These are phyloP conservation scores for Rhynchosporium secalis DNA, from an alignment of 2,329 filamentous ascomycete genomes.

Conservation along the genomic window DNA sequence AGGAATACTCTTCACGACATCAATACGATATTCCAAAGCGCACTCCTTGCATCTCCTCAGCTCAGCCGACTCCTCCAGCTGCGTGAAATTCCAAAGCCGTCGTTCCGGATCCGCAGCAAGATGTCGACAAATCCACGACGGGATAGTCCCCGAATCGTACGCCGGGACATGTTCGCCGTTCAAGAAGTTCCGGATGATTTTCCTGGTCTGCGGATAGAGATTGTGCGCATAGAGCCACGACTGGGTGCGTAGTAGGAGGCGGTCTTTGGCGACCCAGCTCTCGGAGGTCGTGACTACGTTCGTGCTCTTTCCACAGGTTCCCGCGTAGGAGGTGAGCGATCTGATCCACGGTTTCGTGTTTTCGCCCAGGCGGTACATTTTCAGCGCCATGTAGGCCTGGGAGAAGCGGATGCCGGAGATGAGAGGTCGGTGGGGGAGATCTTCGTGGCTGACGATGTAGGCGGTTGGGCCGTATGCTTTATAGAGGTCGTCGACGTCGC, in stretches of 20 bases:
- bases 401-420: conserved; percentile 6
- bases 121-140: conserved; percentile 9
- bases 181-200: not conserved
- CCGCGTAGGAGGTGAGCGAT: not conserved
- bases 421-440: not conserved
- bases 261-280: not conserved
- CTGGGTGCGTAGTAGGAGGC: not conserved
- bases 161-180: not conserved
- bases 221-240: conserved; percentile 1
- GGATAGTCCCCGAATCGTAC: not conserved
- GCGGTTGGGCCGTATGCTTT: not conserved
- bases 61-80: not conserved
- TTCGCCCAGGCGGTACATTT: not conserved
- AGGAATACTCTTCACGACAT: not conserved
- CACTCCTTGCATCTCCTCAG: not conserved
- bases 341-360: not conserved
- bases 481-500: not conserved
- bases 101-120: not conserved
- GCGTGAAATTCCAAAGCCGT: not conserved
- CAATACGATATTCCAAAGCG: conserved; percentile 13
- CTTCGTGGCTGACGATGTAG: not conserved
- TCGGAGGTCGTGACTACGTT: not conserved
- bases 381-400: conserved; percentile 1
- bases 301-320: not conserved
- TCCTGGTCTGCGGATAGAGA: not conserved